Evolutionary conservation across 208 protist genomes (phyloP).

Genomic region (Wallacemonas collosoma): DNA sequence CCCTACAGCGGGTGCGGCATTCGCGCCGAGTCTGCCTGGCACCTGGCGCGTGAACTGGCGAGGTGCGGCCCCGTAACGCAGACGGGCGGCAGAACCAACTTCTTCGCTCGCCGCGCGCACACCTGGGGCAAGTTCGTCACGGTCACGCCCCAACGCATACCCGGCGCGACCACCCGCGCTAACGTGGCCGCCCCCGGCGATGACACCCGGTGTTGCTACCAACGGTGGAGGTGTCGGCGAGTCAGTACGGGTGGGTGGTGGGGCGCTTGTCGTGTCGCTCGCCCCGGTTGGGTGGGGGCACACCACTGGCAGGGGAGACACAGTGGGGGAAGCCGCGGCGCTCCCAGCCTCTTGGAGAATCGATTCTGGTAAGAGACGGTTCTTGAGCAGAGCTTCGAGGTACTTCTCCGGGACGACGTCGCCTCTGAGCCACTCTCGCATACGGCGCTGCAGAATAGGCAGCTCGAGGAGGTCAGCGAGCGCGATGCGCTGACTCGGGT

Average conservation of each 20-base stretch:
- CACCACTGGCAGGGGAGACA: background rate
- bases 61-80: background rate
- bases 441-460: conserved; percentile 63
- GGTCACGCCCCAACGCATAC: background rate
- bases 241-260: background rate
- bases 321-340: background rate
- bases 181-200: too few species aligned
- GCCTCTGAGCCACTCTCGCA: conserved; percentile 78
- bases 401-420: conserved; percentile 73
- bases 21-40: conserved; percentile 8
- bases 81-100: background rate
- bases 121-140: background rate
- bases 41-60: conserved; percentile 12
- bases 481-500: conserved; percentile 68
- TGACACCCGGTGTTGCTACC: background rate
- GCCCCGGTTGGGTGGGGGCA: conserved; percentile 8
- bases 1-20: background rate
- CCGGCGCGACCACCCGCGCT: too few species aligned
- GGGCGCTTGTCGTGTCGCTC: background rate
- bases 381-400: conserved; percentile 61
- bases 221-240: conserved; percentile 4
- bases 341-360: conserved; percentile 23
- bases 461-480: conserved; percentile 75
- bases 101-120: conserved; percentile 6
- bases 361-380: conserved; percentile 58